Evolutionary conservation across 345 rosid species (phyloP), one percentile per base, ranked within the genome.

Genomic region (Cardamine occulta): DNA sequence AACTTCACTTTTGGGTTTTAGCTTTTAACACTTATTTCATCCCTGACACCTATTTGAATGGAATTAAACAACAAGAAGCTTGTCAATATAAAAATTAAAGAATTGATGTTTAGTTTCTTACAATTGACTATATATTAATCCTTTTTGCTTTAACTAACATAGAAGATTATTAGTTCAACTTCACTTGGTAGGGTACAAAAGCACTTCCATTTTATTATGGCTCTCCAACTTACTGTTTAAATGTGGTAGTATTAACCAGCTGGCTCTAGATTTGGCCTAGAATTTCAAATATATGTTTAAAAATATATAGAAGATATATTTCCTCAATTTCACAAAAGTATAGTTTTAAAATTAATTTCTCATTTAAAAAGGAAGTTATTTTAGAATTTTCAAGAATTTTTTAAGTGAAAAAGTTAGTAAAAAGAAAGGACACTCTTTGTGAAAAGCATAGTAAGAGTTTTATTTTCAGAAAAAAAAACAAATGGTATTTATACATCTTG

Each of bases 1-100:
- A 11, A 4, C n/a, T 64, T 34, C 28, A 4, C 73, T 74, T 66
- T 66, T 48, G 42, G 10, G 48, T 32, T 64, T 65, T 64, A 42
- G 53, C 70, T 32, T 64, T 65, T 31, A 31, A 63, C 55, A 53
- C 63, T 35, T 60, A 10, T 19, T 60, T 49, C 26, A 49, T 49
- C 21, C 2, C 26, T 60, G 17, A 18, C 56, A 48, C 52, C 14
- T 48, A 32, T 24, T 44, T 8, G 18, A 52, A 10, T 62, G 60
- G 2, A 40, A 26, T 14, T 15, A 44, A 44, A 44, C 48, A 44
- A 5, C 48, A 44, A 44, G 19, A 45, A 47, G 10, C 10, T 47
- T 47, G 3, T n/a, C 51, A 47, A n/a, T 47, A 47, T n/a, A 47
- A 7, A 40, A 5, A 44, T n/a, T 47, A 47, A 47, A 7, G 10